Conservation (phyloP, 75 land plant species). For the Larix kaempferi region DNA sequence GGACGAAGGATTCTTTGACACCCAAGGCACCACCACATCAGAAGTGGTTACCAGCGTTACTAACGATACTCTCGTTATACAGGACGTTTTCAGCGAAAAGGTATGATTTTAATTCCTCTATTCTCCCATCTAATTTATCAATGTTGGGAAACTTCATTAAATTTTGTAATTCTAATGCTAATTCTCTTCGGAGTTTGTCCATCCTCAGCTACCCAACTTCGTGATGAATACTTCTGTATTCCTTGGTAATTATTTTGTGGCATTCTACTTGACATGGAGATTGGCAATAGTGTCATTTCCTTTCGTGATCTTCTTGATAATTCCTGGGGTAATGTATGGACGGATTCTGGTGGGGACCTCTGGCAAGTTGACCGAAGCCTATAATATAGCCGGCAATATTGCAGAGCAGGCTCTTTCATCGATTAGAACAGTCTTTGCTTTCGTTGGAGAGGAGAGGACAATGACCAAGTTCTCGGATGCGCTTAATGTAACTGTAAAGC, state of each 20-base stretch:
- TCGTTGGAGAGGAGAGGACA: constrained; percentile 33
- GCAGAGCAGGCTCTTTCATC: constrained; percentile 23
- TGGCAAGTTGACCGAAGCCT: constrained; percentile 16
- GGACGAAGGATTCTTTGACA: constrained; percentile 60
- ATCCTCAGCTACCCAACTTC: no score
- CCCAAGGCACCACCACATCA: constrained; percentile 17
- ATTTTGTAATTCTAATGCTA: constrained; percentile 14
- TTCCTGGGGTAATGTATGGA: no score
- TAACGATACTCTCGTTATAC: constrained; percentile 39
- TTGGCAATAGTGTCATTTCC: constrained; percentile 13
- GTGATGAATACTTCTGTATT: no score
- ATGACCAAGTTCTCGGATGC: constrained; percentile 21
- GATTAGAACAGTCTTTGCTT: constrained; percentile 38
- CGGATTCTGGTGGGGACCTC: no score
- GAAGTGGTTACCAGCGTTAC: constrained; percentile 47
- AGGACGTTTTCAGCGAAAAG: constrained; percentile 67
- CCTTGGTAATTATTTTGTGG: no score
- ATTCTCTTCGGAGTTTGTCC: no score
- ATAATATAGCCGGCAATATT: no score
- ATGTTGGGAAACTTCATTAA: background rate
- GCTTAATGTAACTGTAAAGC: constrained; percentile 22
- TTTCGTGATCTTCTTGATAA: constrained; percentile 13
- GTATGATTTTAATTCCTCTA: constrained; percentile 6
- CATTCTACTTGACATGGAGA: constrained; percentile 30
- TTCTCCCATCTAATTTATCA: no score